These are phyloP conservation scores for Clavariopsis aquatica DNA, from an alignment of 495 filamentous ascomycete species.

Conservation along the genomic window DNA sequence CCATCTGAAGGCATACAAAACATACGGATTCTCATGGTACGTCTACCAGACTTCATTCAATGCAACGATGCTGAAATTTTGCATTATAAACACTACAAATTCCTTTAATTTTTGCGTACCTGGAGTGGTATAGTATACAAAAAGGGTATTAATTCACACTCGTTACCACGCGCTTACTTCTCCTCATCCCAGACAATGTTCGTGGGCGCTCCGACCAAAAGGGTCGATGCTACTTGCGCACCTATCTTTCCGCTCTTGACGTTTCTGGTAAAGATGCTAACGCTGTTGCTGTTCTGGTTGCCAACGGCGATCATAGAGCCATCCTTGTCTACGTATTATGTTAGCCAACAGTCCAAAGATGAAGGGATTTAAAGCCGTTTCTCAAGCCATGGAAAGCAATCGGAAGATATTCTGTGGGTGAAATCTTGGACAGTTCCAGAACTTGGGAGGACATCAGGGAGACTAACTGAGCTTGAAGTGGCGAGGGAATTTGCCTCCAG, in stretches of 20 bases:
- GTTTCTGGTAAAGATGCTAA: constrained; percentile 40
- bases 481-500: constrained; percentile 47
- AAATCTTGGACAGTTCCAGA: no score
- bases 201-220: constrained; percentile 35
- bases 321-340: constrained; percentile 39
- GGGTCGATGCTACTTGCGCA: constrained; percentile 33
- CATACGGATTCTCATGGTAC: background rate
- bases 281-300: constrained; percentile 35
- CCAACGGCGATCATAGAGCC: constrained; percentile 45
- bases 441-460: no score
- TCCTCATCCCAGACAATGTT: constrained; percentile 45
- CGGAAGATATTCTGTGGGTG: no score
- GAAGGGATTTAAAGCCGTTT: no score
- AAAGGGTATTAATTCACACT: no score
- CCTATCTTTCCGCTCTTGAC: constrained; percentile 40
- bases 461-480: no score
- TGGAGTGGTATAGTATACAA: no score
- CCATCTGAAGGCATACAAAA: background rate
- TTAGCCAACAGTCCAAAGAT: no score
- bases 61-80: background rate
- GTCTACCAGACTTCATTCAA: background rate
- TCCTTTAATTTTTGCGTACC: no score
- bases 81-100: no score
- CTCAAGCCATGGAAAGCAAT: no score
- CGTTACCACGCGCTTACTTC: background rate